phyloP scores from a whole-genome alignment of 345 rosid species.

The Rhizophora apiculata region DNA sequence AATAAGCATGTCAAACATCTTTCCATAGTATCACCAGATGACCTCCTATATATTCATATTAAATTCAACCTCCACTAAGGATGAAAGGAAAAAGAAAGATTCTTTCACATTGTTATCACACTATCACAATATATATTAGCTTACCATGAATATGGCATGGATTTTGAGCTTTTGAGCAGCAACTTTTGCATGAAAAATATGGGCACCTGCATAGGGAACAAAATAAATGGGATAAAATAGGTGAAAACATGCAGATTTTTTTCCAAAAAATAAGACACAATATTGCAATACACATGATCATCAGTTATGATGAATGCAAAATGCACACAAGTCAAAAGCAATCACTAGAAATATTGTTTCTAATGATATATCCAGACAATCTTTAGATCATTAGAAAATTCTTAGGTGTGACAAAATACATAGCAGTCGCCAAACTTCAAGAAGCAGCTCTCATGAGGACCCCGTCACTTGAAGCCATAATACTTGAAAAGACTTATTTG shows the following conservation, averaged over 20 bases:
- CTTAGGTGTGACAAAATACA: neutral
- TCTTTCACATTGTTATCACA: neutral
- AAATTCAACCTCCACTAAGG: neutral
- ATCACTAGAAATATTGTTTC: neutral
- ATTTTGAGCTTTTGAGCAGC: slow-evolving; percentile 91
- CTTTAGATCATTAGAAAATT: neutral
- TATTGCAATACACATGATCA: too few relatives aligned
- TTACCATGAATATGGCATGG: slow-evolving; percentile 96
- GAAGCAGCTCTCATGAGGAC: neutral
- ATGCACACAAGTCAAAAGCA: neutral
- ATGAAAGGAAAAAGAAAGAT: neutral
- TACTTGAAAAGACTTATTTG: too few relatives aligned
- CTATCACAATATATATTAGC: neutral
- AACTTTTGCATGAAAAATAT: slow-evolving; percentile 88
- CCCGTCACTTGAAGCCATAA: too few relatives aligned
- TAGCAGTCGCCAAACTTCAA: neutral
- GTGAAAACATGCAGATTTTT: slow-evolving; percentile 9
- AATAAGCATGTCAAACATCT: neutral
- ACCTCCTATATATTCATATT: slow-evolving; percentile 8
- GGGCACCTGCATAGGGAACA: slow-evolving; percentile 70
- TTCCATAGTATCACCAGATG: neutral
- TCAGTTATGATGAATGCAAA: too few relatives aligned
- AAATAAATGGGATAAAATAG: slow-evolving; percentile 10
- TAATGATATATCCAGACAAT: neutral
- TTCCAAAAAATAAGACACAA: neutral